These are phyloP conservation scores for Hymenoscyphus albidus DNA, from an alignment of 2,329 filamentous ascomycete genomes.

Conservation along the genomic window DNA sequence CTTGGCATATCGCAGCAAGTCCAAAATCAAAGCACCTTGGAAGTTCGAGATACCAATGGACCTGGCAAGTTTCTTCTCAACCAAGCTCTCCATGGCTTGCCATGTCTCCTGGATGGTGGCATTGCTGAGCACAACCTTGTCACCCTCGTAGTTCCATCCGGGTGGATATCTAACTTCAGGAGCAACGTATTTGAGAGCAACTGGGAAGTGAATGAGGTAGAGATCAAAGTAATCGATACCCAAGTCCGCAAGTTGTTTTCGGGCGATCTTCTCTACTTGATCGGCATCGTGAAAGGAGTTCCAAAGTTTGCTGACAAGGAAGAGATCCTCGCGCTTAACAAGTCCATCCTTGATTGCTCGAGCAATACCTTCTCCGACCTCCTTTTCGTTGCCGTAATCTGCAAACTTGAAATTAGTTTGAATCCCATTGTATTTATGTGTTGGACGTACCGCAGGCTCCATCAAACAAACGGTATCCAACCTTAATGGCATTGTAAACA, in stretches of 20 bases:
- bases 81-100: constrained; percentile 73
- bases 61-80: constrained; percentile 62
- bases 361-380: constrained; percentile 71
- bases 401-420: constrained; percentile 6
- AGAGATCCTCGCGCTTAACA: constrained; percentile 81
- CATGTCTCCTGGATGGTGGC: constrained; percentile 78
- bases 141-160: constrained; percentile 64
- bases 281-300: constrained; percentile 84
- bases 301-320: constrained; percentile 92
- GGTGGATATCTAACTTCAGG: constrained; percentile 75
- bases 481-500: constrained; percentile 64
- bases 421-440: background rate
- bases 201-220: constrained; percentile 85
- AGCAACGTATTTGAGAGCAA: constrained; percentile 81
- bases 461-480: constrained; percentile 58
- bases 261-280: constrained; percentile 69
- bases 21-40: constrained; percentile 72
- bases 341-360: constrained; percentile 77
- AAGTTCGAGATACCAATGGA: constrained; percentile 84
- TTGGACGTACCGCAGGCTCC: constrained; percentile 50
- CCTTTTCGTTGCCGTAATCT: constrained; percentile 83
- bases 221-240: constrained; percentile 87
- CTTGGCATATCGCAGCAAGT: constrained; percentile 73
- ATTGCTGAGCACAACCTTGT: constrained; percentile 59
- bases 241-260: constrained; percentile 77